Evolutionary conservation across 805 yeast genomes (phyloP).

Genomic region (Geotrichum ghanense): DNA sequence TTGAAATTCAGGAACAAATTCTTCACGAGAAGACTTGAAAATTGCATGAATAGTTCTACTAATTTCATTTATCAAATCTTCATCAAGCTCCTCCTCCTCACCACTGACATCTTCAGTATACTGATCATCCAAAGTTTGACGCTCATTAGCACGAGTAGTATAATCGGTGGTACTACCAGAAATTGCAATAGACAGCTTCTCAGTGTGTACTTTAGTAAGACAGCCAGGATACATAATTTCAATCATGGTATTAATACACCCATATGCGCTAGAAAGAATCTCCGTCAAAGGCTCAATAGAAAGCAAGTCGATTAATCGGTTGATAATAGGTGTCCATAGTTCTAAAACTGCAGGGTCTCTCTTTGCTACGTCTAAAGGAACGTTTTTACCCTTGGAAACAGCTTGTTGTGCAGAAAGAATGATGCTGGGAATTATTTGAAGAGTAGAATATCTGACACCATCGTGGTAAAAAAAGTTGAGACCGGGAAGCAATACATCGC

Average conservation of each 20-base stretch:
- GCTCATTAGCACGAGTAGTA: constrained; percentile 51
- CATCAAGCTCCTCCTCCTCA: constrained; percentile 81
- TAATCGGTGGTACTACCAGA: constrained; percentile 53
- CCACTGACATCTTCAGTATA: constrained; percentile 78
- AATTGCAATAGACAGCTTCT: constrained; percentile 46
- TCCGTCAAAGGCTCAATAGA: constrained; percentile 76
- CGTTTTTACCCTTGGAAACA: constrained; percentile 42
- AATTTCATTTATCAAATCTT: constrained; percentile 78
- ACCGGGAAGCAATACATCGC: constrained; percentile 76
- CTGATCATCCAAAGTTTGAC: constrained; percentile 52
- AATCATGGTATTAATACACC: constrained; percentile 55
- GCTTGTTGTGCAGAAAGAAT: constrained; percentile 47
- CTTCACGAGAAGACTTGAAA: constrained; percentile 48
- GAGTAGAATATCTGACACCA: constrained; percentile 88
- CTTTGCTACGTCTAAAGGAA: constrained; percentile 26
- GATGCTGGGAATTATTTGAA: constrained; percentile 69
- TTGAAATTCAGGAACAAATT: constrained; percentile 57
- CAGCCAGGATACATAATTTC: constrained; percentile 52
- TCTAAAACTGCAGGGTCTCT: constrained; percentile 41
- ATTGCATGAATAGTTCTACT: constrained; percentile 62
- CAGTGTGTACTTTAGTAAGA: constrained; percentile 40
- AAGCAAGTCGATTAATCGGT: constrained; percentile 55
- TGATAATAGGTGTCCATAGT: constrained; percentile 61
- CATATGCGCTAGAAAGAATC: constrained; percentile 65
- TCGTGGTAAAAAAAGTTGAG: constrained; percentile 86